A percentile compares a stretch with the other conserved stretches of the same genome.
phyloP scores from a whole-genome alignment of 495 filamentous ascomycete genomes.

The Penicillium goetzii region DNA sequence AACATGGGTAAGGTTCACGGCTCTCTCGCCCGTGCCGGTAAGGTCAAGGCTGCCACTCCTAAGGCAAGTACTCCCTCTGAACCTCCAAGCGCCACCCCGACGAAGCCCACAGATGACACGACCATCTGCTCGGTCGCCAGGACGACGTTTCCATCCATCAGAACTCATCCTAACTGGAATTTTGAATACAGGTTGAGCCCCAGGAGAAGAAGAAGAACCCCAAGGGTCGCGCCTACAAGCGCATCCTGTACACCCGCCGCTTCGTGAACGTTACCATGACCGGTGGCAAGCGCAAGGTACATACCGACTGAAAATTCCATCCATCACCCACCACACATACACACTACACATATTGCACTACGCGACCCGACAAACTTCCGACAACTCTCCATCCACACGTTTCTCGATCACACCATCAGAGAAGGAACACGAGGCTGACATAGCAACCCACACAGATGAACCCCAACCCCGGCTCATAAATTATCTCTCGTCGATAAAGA shows the following conservation, averaged over 20 bases:
- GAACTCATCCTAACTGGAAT: constrained; percentile 30
- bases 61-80: constrained; percentile 63
- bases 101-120: background rate
- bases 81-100: constrained; percentile 20
- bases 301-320: constrained; percentile 30
- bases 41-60: constrained; percentile 90
- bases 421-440: constrained; percentile 30
- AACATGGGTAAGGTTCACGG: constrained; percentile 45
- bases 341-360: background rate
- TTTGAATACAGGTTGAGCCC: constrained; percentile 43
- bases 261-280: constrained; percentile 99
- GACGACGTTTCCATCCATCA: constrained; percentile 9
- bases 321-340: constrained; percentile 12
- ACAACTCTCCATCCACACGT: background rate
- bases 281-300: constrained; percentile 98
- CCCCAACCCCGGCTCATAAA: constrained; percentile 45
- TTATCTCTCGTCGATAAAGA: constrained; percentile 31
- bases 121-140: constrained; percentile 11
- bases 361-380: background rate
- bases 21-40: constrained; percentile 91
- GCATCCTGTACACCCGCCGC: constrained; percentile 92
- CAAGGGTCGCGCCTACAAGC: constrained; percentile 99
- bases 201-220: constrained; percentile 63
- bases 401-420: background rate
- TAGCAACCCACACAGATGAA: constrained; percentile 39